Percentiles rank a stretch among this genome's conserved stretches.
Conservation (phyloP, 768 basidiomycete species). For the Russula lepida region DNA sequence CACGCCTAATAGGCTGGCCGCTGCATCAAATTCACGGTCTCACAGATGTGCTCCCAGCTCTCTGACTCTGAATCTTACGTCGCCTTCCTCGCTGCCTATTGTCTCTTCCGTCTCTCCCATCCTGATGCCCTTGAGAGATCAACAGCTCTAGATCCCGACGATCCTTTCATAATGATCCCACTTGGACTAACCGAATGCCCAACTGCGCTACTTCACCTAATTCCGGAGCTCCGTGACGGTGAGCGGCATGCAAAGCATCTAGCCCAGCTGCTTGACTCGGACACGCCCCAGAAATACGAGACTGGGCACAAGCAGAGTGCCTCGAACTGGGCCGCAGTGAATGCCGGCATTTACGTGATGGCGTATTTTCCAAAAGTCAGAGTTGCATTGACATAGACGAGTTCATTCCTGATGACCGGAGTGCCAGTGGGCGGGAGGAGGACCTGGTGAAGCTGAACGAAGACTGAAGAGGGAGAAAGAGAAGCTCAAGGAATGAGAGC, state of each 20-base stretch:
- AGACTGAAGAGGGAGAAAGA: conserved; percentile 15
- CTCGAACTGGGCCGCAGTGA: conserved; percentile 15
- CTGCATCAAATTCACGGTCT: conserved; percentile 19
- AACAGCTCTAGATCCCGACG: conserved; percentile 2
- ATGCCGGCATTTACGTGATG: conserved; percentile 18
- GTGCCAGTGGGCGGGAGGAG: conserved; percentile 13
- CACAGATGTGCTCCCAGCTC: conserved; percentile 21
- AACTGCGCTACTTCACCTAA: conserved; percentile 11
- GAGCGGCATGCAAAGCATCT: conserved; percentile 18
- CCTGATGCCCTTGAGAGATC: conserved; percentile 10
- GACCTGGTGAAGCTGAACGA: conserved; percentile 17
- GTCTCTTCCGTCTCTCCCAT: conserved; percentile 14
- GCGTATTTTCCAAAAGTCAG: conserved; percentile 20
- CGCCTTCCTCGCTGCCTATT: conserved; percentile 21
- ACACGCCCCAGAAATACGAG: conserved; percentile 17
- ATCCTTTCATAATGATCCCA: conserved; percentile 3
- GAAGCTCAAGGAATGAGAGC: conserved; percentile 10
- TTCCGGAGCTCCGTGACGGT: conserved; percentile 4
- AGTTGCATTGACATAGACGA: not conserved
- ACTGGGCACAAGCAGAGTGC: conserved; percentile 22
- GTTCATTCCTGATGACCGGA: conserved; percentile 7
- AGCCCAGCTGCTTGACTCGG: conserved; percentile 18
- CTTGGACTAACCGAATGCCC: not conserved
- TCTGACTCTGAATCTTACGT: conserved; percentile 20
- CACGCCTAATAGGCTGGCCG: conserved; percentile 5